phyloP scores from a whole-genome alignment of 257 asterid species.

The Nicotiana noctiflora region DNA sequence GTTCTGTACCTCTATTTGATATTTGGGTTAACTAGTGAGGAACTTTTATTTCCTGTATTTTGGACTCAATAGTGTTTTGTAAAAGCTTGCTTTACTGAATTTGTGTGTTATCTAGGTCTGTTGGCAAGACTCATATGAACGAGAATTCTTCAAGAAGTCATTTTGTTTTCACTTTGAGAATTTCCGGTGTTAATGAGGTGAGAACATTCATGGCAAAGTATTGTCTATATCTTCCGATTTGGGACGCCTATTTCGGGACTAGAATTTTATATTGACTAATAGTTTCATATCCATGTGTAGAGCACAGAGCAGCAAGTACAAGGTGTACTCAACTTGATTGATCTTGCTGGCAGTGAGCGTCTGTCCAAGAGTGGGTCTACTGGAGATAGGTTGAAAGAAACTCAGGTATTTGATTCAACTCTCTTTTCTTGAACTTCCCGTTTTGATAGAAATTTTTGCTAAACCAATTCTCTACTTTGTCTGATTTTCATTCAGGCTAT shows the following conservation, averaged over 20 bases:
- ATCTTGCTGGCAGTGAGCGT: slow-evolving; percentile 98
- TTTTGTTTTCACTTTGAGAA: slow-evolving; percentile 80
- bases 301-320: slow-evolving; percentile 93
- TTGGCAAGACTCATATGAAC: slow-evolving; percentile 91
- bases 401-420: slow-evolving; percentile 55
- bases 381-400: slow-evolving; percentile 89
- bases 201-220: neutral
- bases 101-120: slow-evolving; percentile 46
- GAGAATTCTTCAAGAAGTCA: slow-evolving; percentile 95
- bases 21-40: neutral
- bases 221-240: neutral
- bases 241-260: neutral
- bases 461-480: neutral
- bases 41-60: neutral
- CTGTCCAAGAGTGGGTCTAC: slow-evolving; percentile 91
- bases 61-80: neutral
- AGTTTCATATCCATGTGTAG: slow-evolving; percentile 19
- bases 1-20: neutral
- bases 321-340: slow-evolving; percentile 81
- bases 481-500: slow-evolving; percentile 53
- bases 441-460: neutral
- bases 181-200: slow-evolving; percentile 83
- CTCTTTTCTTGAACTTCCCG: neutral
- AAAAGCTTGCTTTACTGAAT: neutral
- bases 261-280: neutral